Percentiles rank a stretch among this genome's conserved stretches.
These are phyloP conservation scores for Ceratocystis variospora DNA, from an alignment of 2,329 filamentous ascomycete species.

Conservation along the genomic window DNA sequence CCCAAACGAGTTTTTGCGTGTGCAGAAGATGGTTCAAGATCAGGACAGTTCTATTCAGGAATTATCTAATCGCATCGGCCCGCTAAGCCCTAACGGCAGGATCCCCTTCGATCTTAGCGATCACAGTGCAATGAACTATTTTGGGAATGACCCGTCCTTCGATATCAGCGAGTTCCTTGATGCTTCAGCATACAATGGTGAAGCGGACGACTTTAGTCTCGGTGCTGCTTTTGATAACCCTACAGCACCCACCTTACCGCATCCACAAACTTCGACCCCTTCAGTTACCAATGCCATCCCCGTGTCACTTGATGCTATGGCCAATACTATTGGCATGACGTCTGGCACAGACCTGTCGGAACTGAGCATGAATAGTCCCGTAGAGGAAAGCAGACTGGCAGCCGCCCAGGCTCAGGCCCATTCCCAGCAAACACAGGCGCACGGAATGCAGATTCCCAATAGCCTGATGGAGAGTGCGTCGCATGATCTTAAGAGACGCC, in stretches of 20 bases:
- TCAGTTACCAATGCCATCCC: background rate
- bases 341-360: conserved; percentile 16
- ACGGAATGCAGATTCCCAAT: conserved; percentile 5
- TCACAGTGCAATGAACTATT: conserved; percentile 24
- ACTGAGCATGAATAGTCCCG: conserved; percentile 17
- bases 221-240: conserved; percentile 10
- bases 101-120: conserved; percentile 54
- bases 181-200: conserved; percentile 29
- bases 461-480: conserved; percentile 7
- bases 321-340: conserved; percentile 5
- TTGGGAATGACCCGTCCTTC: conserved; percentile 26
- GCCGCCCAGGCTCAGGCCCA: background rate
- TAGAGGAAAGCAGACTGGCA: conserved; percentile 4
- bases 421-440: conserved; percentile 2
- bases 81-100: conserved; percentile 63
- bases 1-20: conserved; percentile 60
- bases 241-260: background rate
- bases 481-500: conserved; percentile 16
- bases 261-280: background rate
- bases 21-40: conserved; percentile 65
- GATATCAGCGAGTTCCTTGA: conserved; percentile 31
- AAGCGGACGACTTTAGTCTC: conserved; percentile 31
- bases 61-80: conserved; percentile 59
- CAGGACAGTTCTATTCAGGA: conserved; percentile 66
- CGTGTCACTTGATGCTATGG: background rate